Evolutionary conservation across 257 asterid species (phyloP).

Genomic region (Asclepias syriaca): DNA sequence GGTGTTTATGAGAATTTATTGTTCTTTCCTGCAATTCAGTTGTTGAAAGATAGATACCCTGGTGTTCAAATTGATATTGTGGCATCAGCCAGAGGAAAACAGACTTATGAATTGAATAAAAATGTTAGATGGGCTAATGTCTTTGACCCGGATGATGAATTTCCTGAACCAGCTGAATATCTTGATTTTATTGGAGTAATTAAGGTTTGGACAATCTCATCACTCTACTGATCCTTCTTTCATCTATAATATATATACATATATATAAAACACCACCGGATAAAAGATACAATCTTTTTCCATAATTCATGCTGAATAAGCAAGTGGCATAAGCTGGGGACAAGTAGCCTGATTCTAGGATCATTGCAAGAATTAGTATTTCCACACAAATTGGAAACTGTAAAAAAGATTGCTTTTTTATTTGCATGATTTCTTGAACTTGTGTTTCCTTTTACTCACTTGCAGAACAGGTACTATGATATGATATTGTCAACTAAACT

Average conservation of each 20-base stretch:
- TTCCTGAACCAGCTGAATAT: conserved; percentile 70
- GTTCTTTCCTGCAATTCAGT: conserved; percentile 75
- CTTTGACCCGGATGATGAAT: conserved; percentile 59
- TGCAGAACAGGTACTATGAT: conserved; percentile 79
- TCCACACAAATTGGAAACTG: background rate
- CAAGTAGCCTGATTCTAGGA: background rate
- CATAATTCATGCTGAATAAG: background rate
- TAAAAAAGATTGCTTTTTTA: background rate
- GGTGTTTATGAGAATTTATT: conserved; percentile 80
- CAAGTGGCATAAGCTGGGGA: background rate
- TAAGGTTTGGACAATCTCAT: conserved; percentile 43
- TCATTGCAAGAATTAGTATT: background rate
- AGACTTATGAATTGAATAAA: conserved; percentile 67
- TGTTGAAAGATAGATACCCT: conserved; percentile 79
- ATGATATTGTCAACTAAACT: conserved; percentile 72
- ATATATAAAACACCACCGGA: background rate
- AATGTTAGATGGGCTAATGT: conserved; percentile 77
- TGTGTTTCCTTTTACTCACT: conserved; percentile 12
- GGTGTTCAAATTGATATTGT: conserved; percentile 72
- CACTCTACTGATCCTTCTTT: background rate
- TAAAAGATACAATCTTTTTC: background rate
- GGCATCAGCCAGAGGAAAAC: conserved; percentile 68
- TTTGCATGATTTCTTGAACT: background rate
- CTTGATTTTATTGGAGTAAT: conserved; percentile 65
- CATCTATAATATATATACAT: background rate